Conservation (phyloP, 176 grass and related monocot genomes). For the Aegilops speltoides region DNA sequence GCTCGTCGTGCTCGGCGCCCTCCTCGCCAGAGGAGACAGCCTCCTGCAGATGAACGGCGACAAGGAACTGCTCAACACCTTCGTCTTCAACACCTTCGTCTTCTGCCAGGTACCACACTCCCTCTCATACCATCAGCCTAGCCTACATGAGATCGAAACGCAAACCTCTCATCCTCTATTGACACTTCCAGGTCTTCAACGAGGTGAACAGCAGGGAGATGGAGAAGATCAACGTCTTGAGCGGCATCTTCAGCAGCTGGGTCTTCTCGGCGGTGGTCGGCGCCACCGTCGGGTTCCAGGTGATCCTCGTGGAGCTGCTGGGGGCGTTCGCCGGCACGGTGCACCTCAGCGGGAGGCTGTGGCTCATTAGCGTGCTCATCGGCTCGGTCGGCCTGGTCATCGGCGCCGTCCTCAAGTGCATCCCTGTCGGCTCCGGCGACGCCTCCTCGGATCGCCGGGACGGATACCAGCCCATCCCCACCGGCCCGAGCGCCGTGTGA, state of each 20-base stretch:
- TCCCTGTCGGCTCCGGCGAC: constrained; percentile 42
- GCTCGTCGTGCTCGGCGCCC: constrained; percentile 65
- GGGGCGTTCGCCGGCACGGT: constrained; percentile 77
- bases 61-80: constrained; percentile 59
- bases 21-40: constrained; percentile 61
- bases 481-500: constrained; percentile 66
- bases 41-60: constrained; percentile 38
- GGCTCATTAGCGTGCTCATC: constrained; percentile 65
- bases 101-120: constrained; percentile 70
- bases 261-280: constrained; percentile 64
- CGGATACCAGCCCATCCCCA: constrained; percentile 66
- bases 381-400: constrained; percentile 61
- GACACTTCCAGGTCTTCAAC: constrained; percentile 67
- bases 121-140: too few species aligned
- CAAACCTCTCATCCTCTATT: not conserved
- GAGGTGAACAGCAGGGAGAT: constrained; percentile 94
- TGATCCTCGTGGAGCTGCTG: constrained; percentile 74
- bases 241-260: constrained; percentile 72
- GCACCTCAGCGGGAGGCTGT: constrained; percentile 53
- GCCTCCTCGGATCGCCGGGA: constrained; percentile 18
- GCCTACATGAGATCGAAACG: not conserved
- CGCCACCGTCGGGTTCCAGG: constrained; percentile 71
- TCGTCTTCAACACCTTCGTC: constrained; percentile 93
- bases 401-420: constrained; percentile 68
- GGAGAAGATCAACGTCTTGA: constrained; percentile 91